phyloP scores from a whole-genome alignment of 805 yeast species.

The Kurtzmaniella cleridarum region DNA sequence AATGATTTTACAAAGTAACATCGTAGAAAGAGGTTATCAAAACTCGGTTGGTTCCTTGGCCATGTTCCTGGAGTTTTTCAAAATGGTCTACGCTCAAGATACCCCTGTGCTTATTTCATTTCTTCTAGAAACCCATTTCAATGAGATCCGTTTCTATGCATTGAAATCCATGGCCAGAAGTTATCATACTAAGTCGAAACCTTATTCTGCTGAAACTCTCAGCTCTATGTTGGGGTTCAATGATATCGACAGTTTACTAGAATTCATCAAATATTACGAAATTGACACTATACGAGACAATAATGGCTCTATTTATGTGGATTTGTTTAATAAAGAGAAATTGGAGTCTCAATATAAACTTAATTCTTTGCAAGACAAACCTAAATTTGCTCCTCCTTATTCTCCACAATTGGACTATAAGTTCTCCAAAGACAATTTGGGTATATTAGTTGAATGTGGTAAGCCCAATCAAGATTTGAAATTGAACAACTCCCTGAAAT shows the following conservation, averaged over 20 bases:
- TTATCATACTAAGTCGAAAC: slow-evolving; percentile 66
- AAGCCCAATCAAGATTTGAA: slow-evolving; percentile 22
- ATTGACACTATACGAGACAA: slow-evolving; percentile 35
- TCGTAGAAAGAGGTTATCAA: slow-evolving; percentile 48
- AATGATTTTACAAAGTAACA: slow-evolving; percentile 57
- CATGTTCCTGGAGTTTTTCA: slow-evolving; percentile 60
- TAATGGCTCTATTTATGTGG: slow-evolving; percentile 25
- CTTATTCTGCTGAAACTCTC: slow-evolving; percentile 48
- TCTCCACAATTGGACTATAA: slow-evolving; percentile 27
- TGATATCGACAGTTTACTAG: slow-evolving; percentile 42
- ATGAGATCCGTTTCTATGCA: slow-evolving; percentile 72
- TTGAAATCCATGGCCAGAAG: slow-evolving; percentile 60
- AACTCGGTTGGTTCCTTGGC: slow-evolving; percentile 52
- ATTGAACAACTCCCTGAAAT: slow-evolving; percentile 6
- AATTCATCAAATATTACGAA: slow-evolving; percentile 61
- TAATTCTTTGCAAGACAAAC: slow-evolving; percentile 32
- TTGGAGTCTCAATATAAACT: slow-evolving; percentile 34
- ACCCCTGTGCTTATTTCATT: slow-evolving; percentile 70
- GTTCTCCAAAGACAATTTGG: slow-evolving; percentile 10
- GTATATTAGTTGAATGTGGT: slow-evolving; percentile 31
- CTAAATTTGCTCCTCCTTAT: slow-evolving; percentile 30
- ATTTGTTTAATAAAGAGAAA: slow-evolving; percentile 38
- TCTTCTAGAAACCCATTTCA: slow-evolving; percentile 72
- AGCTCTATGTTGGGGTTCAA: slow-evolving; percentile 62
- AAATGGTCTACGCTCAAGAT: slow-evolving; percentile 34